phyloP scores from a whole-genome alignment of 345 rosid species.

The Syzygium jambos region DNA sequence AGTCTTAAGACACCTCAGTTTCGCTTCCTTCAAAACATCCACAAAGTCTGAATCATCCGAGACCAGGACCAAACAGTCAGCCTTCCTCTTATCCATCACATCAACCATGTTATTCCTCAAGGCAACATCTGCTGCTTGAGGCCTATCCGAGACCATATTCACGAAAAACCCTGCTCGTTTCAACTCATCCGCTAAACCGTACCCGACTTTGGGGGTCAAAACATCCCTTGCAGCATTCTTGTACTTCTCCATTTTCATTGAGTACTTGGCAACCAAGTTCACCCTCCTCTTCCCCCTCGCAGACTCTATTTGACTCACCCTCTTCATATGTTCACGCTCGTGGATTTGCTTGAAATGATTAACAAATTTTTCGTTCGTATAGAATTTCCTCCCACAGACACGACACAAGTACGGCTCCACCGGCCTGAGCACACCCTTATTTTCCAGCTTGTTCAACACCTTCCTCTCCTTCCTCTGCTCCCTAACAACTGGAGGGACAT shows the following conservation, averaged over 20 bases:
- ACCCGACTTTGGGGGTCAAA: slow-evolving; percentile 60
- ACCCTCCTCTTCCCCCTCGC: slow-evolving; percentile 75
- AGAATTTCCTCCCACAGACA: slow-evolving; percentile 77
- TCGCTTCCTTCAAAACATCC: slow-evolving; percentile 59
- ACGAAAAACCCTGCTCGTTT: slow-evolving; percentile 74
- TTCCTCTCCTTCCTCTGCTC: slow-evolving; percentile 55
- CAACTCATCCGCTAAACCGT: slow-evolving; percentile 64
- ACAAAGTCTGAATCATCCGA: slow-evolving; percentile 83
- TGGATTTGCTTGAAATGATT: slow-evolving; percentile 83
- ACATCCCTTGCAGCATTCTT: slow-evolving; percentile 45
- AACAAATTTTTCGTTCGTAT: slow-evolving; percentile 49
- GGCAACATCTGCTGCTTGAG: slow-evolving; percentile 68
- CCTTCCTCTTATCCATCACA: slow-evolving; percentile 63
- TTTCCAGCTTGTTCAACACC: slow-evolving; percentile 53
- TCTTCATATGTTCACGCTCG: slow-evolving; percentile 67
- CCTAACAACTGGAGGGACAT: slow-evolving; percentile 43
- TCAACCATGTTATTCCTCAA: slow-evolving; percentile 67
- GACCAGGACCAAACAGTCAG: slow-evolving; percentile 70
- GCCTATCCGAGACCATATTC: slow-evolving; percentile 48
- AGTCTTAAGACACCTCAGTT: slow-evolving; percentile 60
- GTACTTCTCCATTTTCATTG: slow-evolving; percentile 82
- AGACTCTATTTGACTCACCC: slow-evolving; percentile 72
- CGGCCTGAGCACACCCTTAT: slow-evolving; percentile 43
- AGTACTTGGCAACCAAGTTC: slow-evolving; percentile 53
- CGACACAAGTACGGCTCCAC: slow-evolving; percentile 51